phyloP scores from a whole-genome alignment of 305 asterid genomes.

The Withania somnifera region DNA sequence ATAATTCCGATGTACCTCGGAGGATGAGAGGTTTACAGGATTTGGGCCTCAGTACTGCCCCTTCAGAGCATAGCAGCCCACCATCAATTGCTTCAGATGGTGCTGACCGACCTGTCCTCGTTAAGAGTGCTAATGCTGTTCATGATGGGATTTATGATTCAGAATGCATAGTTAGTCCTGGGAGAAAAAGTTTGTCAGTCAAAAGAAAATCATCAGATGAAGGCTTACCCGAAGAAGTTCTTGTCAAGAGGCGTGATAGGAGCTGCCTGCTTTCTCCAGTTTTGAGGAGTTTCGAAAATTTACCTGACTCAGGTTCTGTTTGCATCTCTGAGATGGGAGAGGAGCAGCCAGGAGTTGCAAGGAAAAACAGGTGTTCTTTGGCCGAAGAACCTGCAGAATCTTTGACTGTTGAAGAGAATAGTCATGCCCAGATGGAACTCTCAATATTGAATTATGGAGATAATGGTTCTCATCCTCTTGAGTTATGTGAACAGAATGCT shows the following conservation, averaged over 20 bases:
- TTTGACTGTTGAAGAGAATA: conserved; percentile 31
- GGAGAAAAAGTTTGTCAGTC: conserved; percentile 11
- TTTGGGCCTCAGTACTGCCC: neutral
- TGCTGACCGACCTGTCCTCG: conserved; percentile 12
- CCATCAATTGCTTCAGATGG: conserved; percentile 4
- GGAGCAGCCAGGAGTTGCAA: conserved; percentile 43
- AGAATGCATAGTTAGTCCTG: conserved; percentile 9
- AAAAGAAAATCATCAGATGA: neutral
- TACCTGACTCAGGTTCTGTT: conserved; percentile 24
- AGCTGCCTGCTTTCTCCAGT: conserved; percentile 20
- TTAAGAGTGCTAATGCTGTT: conserved; percentile 3
- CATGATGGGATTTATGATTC: conserved; percentile 8
- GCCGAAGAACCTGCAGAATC: conserved; percentile 36
- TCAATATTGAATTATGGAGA: conserved; percentile 40
- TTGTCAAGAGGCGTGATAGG: conserved; percentile 26
- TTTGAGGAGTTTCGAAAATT: conserved; percentile 22
- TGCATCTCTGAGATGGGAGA: conserved; percentile 35
- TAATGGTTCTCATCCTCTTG: conserved; percentile 28
- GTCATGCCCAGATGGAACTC: conserved; percentile 28
- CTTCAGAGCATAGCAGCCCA: neutral
- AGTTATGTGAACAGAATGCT: conserved; percentile 41
- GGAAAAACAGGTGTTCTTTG: conserved; percentile 48
- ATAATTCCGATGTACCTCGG: conserved; percentile 39
- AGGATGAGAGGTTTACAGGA: conserved; percentile 7
- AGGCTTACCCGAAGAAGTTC: conserved; percentile 12